Evolutionary conservation across 192 early-diverging fungal genomes (phyloP).

Genomic region (Coemansia asiatica): DNA sequence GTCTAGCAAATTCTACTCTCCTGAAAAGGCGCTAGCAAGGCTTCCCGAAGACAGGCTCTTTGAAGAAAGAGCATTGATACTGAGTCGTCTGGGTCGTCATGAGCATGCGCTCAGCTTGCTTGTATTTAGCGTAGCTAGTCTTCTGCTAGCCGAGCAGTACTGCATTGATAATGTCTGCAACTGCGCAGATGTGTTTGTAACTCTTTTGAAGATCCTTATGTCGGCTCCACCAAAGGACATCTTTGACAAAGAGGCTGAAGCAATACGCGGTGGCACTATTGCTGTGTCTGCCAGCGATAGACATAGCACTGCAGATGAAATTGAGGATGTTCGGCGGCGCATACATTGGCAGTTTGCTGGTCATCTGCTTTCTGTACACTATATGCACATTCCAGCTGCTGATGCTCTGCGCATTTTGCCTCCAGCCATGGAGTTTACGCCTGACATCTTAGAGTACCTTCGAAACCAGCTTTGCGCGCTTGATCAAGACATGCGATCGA

Average conservation of each 20-base stretch:
- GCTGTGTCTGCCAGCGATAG: not conserved
- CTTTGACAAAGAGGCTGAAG: constrained; percentile 30
- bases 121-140: constrained; percentile 73
- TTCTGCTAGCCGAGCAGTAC: constrained; percentile 60
- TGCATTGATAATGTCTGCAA: constrained; percentile 54
- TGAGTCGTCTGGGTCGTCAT: constrained; percentile 81
- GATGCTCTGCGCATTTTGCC: constrained; percentile 50
- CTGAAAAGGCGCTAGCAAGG: constrained; percentile 70
- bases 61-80: constrained; percentile 78
- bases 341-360: constrained; percentile 44
- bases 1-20: constrained; percentile 67
- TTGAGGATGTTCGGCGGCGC: constrained; percentile 15
- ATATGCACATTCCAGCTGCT: constrained; percentile 33
- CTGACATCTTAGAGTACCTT: constrained; percentile 55
- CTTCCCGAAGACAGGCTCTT: constrained; percentile 78
- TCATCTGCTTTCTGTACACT: constrained; percentile 37
- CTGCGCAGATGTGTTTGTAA: constrained; percentile 33
- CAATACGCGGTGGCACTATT: constrained; percentile 2
- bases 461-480: constrained; percentile 56
- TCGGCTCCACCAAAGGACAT: constrained; percentile 31
- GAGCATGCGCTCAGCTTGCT: constrained; percentile 82
- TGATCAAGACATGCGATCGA: constrained; percentile 38
- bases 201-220: constrained; percentile 42
- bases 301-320: constrained; percentile 3
- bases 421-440: constrained; percentile 43